Evolutionary conservation across 2,329 filamentous ascomycete genomes (phyloP).

Genomic region (Aureobasidium sp.): DNA sequence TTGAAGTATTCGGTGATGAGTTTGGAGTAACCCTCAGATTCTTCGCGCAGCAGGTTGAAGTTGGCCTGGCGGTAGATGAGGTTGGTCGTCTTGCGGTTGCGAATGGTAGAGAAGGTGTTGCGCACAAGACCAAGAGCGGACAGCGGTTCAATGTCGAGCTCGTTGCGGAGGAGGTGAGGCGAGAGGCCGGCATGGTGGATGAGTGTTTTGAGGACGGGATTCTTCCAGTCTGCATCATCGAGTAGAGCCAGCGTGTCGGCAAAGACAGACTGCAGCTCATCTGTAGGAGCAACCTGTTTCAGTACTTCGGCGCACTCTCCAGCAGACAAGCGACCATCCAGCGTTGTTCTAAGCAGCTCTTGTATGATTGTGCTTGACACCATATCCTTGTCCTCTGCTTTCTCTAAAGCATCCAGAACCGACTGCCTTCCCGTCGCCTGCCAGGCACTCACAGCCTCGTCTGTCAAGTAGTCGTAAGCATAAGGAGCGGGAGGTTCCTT

Average conservation of each 20-base stretch:
- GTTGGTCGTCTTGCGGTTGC: conserved; percentile 86
- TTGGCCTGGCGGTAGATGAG: conserved; percentile 91
- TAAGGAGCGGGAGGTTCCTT: conserved; percentile 39
- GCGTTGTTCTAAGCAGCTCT: conserved; percentile 70
- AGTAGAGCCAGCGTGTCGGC: conserved; percentile 77
- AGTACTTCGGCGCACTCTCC: conserved; percentile 64
- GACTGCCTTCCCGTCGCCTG: conserved; percentile 56
- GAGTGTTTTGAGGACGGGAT: conserved; percentile 56
- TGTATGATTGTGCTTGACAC: conserved; percentile 70
- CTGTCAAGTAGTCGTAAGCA: conserved; percentile 69
- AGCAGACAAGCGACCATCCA: conserved; percentile 62
- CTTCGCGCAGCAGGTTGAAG: conserved; percentile 90
- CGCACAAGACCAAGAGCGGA: conserved; percentile 73
- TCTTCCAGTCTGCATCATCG: conserved; percentile 61
- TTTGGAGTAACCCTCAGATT: conserved; percentile 95
- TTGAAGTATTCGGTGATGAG: conserved; percentile 93
- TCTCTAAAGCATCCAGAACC: conserved; percentile 57
- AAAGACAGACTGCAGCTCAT: conserved; percentile 56
- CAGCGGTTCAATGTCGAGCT: conserved; percentile 73
- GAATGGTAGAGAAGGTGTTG: conserved; percentile 74
- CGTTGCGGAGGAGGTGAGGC: conserved; percentile 64
- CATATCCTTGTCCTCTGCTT: conserved; percentile 59
- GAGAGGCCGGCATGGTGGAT: conserved; percentile 67
- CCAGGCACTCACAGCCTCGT: conserved; percentile 64
- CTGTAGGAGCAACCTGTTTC: conserved; percentile 58